These are phyloP conservation scores for Neofusicoccum laricinum DNA, from an alignment of 2,329 filamentous ascomycete genomes.

Conservation along the genomic window DNA sequence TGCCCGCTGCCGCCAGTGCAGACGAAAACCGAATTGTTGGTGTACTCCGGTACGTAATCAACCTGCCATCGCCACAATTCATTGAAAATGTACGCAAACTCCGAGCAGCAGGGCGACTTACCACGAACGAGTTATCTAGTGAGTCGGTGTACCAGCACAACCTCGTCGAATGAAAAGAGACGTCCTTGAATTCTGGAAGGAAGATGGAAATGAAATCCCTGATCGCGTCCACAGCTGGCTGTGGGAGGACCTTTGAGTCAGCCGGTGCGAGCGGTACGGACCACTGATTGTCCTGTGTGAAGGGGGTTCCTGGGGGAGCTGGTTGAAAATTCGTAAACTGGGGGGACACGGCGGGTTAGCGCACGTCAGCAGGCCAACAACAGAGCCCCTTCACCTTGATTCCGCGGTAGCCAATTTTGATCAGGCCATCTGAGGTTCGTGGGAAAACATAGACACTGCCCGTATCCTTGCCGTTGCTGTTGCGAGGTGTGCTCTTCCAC, in stretches of 20 bases:
- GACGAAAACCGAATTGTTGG: not conserved
- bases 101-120: not conserved
- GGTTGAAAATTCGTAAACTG: not conserved
- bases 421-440: not conserved
- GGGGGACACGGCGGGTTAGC: not conserved
- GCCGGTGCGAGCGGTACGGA: not conserved
- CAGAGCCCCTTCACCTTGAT: not conserved
- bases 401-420: not conserved
- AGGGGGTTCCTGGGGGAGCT: not conserved
- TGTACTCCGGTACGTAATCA: not conserved
- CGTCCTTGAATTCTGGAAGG: not conserved
- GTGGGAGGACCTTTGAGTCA: not conserved
- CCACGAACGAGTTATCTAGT: not conserved
- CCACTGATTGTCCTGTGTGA: not conserved
- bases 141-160: slow-evolving; percentile 1
- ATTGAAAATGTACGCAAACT: not conserved
- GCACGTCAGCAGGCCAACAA: no score
- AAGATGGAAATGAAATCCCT: not conserved
- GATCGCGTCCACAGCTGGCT: not conserved
- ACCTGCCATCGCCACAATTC: not conserved
- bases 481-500: not conserved
- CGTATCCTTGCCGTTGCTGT: not conserved
- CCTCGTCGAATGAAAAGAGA: not conserved
- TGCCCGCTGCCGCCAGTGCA: not conserved
- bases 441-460: not conserved